Percentiles rank a stretch among this genome's conserved stretches.
Conservation (phyloP, 176 grass and related monocot species). For the Guadua angustifolia region DNA sequence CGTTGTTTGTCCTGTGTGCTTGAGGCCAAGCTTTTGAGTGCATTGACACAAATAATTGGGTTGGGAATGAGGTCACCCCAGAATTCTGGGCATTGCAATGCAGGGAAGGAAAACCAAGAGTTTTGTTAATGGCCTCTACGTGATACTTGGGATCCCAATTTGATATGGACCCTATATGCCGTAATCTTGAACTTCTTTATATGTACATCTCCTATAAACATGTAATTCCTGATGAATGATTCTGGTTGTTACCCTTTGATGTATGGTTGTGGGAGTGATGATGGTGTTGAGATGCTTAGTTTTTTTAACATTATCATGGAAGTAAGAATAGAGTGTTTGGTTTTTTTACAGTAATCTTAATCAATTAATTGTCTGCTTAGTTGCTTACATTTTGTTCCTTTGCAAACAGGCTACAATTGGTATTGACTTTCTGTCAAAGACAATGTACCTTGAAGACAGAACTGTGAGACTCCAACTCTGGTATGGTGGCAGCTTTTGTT, state of each 20-base stretch:
- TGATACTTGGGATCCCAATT: neutral
- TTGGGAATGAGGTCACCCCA: neutral
- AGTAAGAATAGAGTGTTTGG: neutral
- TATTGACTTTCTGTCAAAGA: conserved; percentile 95
- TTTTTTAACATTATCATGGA: neutral
- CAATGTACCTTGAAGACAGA: conserved; percentile 96
- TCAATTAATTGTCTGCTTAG: neutral
- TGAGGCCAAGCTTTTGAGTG: neutral
- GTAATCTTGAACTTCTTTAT: neutral
- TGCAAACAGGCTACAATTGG: conserved; percentile 83
- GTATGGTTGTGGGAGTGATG: neutral
- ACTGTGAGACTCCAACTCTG: conserved; percentile 96
- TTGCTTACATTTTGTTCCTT: conserved; percentile 33
- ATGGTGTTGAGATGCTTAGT: neutral
- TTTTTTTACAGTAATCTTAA: conserved; percentile 10
- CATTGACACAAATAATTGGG: neutral
- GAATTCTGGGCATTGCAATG: neutral
- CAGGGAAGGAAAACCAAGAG: neutral
- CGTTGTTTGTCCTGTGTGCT: neutral
- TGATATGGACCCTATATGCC: neutral
- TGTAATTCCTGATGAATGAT: neutral
- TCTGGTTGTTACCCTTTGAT: neutral
- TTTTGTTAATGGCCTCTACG: neutral
- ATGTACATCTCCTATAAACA: neutral
- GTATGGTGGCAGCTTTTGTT: conserved; percentile 45